A percentile compares a stretch with the other conserved stretches of the same genome.
Conservation (phyloP, 192 early-diverging fungal species). For the Powellomyces hirtus region DNA sequence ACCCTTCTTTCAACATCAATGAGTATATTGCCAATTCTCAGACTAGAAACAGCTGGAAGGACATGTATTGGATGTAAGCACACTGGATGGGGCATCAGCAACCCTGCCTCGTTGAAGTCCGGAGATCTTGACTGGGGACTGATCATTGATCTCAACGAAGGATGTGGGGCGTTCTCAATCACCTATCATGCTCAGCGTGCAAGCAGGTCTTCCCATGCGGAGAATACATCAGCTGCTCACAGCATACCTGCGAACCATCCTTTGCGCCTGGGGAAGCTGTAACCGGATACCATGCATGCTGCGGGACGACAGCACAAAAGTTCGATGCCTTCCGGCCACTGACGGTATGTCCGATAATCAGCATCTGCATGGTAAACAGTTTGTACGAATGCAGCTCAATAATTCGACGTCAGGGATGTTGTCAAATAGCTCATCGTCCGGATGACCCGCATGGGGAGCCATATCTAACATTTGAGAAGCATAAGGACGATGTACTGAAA, state of each 20-base stretch:
- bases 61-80: conserved; percentile 40
- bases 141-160: too few species aligned
- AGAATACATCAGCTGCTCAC: conserved; percentile 21
- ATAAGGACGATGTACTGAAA: too few species aligned
- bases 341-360: conserved; percentile 4
- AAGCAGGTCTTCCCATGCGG: conserved; percentile 18
- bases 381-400: not conserved
- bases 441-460: not conserved
- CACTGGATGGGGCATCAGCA: not conserved
- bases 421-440: conserved; percentile 11
- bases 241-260: conserved; percentile 15
- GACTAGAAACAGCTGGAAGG: conserved; percentile 29
- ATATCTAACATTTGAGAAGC: not conserved
- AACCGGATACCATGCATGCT: conserved; percentile 29
- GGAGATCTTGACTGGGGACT: not conserved
- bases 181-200: conserved; percentile 29
- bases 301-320: conserved; percentile 20
- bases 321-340: conserved; percentile 32
- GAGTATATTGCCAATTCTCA: conserved; percentile 33
- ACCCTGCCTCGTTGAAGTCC: not conserved
- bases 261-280: conserved; percentile 13
- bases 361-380: not conserved
- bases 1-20: conserved; percentile 39
- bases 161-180: conserved; percentile 37
- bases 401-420: conserved; percentile 7